A percentile compares a stretch with the other conserved stretches of the same genome.
Evolutionary conservation across 352 stramenopile species (phyloP).

Genomic region (Globisporangium orthogonon): DNA sequence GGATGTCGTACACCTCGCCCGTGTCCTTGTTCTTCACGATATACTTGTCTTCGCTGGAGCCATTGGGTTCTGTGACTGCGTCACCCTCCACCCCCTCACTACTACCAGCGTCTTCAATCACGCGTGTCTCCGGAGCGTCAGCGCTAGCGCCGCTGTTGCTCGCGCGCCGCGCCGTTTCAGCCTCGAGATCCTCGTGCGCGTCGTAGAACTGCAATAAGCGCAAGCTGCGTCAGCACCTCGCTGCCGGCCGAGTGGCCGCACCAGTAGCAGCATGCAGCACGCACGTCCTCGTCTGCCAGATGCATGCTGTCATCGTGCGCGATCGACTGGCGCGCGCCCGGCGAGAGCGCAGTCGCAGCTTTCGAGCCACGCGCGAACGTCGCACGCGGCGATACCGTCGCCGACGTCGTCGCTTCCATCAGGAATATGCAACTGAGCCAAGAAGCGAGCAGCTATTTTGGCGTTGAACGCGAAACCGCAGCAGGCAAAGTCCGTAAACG

Average conservation of each 20-base stretch:
- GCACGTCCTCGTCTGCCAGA: slow-evolving; percentile 56
- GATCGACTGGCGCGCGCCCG: slow-evolving; percentile 10
- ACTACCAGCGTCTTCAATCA: neutral
- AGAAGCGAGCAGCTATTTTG: neutral
- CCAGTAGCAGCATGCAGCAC: slow-evolving; percentile 1
- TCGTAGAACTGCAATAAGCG: slow-evolving; percentile 52
- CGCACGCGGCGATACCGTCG: neutral
- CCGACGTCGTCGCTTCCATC: neutral
- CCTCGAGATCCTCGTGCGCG: slow-evolving; percentile 45
- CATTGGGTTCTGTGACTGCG: neutral
- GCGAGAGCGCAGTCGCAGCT: neutral
- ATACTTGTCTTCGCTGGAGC: slow-evolving; percentile 34
- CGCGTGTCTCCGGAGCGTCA: slow-evolving; percentile 1
- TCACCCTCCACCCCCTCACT: neutral
- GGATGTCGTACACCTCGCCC: slow-evolving; percentile 74
- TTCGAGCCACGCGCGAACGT: neutral
- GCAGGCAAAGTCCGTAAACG: neutral
- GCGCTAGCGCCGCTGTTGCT: slow-evolving; percentile 3
- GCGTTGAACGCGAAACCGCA: neutral
- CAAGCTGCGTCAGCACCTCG: neutral
- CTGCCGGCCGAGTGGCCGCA: too few species aligned
- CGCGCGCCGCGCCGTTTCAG: slow-evolving; percentile 20
- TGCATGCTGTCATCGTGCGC: slow-evolving; percentile 42
- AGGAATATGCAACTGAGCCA: neutral
- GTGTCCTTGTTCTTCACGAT: slow-evolving; percentile 82